phyloP scores from a whole-genome alignment of 1,284 basidiomycete genomes.

The Phlebopus sp. region DNA sequence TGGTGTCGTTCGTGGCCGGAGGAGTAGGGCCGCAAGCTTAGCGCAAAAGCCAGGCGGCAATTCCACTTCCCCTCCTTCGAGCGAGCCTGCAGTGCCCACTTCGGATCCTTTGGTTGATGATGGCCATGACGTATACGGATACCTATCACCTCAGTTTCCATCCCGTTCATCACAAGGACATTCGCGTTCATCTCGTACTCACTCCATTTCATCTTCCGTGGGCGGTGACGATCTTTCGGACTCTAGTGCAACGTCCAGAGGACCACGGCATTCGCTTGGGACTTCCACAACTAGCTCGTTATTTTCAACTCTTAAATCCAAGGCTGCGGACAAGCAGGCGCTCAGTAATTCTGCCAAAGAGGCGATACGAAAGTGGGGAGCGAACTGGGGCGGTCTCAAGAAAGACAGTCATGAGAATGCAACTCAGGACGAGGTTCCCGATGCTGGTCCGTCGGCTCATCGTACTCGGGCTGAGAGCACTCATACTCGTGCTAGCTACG shows the following conservation, averaged over 20 bases:
- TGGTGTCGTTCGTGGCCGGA: constrained; percentile 15
- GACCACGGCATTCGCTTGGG: constrained; percentile 30
- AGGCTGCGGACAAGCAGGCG: constrained; percentile 79
- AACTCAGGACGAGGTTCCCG: constrained; percentile 42
- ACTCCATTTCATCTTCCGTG: constrained; percentile 30
- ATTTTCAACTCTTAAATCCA: constrained; percentile 73
- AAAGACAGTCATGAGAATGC: constrained; percentile 41
- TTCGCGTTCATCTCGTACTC: constrained; percentile 26
- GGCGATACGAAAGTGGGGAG: constrained; percentile 85
- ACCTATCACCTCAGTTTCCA: constrained; percentile 15
- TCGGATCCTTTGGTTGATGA: constrained; percentile 19
- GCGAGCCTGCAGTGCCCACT: constrained; percentile 19
- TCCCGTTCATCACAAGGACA: constrained; percentile 19
- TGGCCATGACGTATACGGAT: constrained; percentile 11
- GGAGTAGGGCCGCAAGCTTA: constrained; percentile 11
- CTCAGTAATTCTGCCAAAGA: constrained; percentile 80
- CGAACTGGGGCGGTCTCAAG: constrained; percentile 67
- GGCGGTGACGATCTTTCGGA: constrained; percentile 33
- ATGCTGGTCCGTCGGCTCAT: constrained; percentile 41
- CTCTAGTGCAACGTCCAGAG: constrained; percentile 28
- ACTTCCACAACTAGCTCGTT: constrained; percentile 48
- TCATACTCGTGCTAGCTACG: constrained; percentile 57
- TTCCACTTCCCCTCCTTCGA: constrained; percentile 29
- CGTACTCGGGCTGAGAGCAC: constrained; percentile 33
- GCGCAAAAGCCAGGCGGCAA: constrained; percentile 3